A percentile compares a stretch with the other conserved stretches of the same genome.
Conservation (phyloP, 202 grass and related monocot genomes). For the Zoysia matrella region DNA sequence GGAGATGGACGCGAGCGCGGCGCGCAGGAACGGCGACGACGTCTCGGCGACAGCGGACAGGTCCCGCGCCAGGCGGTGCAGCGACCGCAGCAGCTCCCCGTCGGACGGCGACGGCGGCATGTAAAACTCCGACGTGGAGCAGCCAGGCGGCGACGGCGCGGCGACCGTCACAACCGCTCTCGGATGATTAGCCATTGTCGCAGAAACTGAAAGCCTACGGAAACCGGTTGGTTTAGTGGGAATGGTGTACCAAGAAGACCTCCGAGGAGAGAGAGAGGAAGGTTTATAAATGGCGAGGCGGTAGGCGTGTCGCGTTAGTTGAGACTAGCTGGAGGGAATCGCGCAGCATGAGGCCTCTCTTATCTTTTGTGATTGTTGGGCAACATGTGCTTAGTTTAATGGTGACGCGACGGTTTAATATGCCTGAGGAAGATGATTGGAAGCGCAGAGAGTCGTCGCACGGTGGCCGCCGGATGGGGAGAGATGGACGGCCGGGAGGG, state of each 20-base stretch:
- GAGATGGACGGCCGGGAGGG: background rate
- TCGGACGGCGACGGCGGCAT: background rate
- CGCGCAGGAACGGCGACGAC: constrained; percentile 50
- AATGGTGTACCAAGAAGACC: constrained; percentile 10
- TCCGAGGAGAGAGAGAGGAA: background rate
- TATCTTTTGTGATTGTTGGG: constrained; percentile 30
- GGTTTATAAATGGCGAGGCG: constrained; percentile 39
- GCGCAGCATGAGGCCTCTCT: background rate
- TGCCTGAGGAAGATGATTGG: constrained; percentile 23
- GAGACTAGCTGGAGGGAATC: constrained; percentile 55
- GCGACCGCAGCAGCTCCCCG: constrained; percentile 5
- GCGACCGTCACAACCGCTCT: constrained; percentile 20
- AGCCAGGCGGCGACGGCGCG: constrained; percentile 35
- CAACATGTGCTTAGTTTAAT: constrained; percentile 45
- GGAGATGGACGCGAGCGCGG: too few relatives aligned
- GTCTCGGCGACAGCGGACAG: constrained; percentile 48
- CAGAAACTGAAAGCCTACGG: background rate
- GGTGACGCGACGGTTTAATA: background rate
- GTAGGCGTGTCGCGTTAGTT: constrained; percentile 44
- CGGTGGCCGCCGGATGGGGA: constrained; percentile 17
- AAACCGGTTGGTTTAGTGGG: constrained; percentile 19
- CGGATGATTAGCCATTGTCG: constrained; percentile 34
- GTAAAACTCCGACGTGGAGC: constrained; percentile 16
- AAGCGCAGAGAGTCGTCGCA: background rate
- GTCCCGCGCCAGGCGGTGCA: constrained; percentile 74